Base-by-base conservation (phyloP, 768 basidiomycete species). In the Basidioascus undulatus region DNA sequence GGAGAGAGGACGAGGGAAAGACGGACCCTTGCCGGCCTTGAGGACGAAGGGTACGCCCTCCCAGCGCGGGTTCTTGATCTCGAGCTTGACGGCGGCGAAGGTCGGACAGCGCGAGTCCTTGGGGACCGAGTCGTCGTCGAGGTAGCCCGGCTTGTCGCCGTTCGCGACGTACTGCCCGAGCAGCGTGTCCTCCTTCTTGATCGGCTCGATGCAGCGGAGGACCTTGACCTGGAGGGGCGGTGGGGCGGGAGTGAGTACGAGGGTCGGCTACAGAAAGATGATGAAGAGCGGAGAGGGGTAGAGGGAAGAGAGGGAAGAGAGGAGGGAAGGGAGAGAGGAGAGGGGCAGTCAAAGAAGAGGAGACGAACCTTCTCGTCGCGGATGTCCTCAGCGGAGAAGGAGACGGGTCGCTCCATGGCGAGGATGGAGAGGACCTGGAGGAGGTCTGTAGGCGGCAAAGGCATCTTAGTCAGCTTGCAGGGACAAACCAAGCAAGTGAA, bases 31-130 rank as follows among this genome's bases (percentile, higher is more conserved):
- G 39, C 89, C 89, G 19, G 89, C 92, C 62, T 87, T 94, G 49
- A 98, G 66, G 53, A 96, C 84, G 64, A 96, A 98, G 0, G 89
- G 92, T 5, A 98, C 89, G 43, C 89, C 89, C 58, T 96, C 89
- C 89, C 89, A 98, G 45, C 92, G 66, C 1, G 82, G 84, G 57
- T 84, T 92, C 62, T 92, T 68, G 58, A 98, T 82, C 72, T 72
- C 78, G 19, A 96, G 66, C 11, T 77, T 78, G 37, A 74, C 72
- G 6, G 83, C 83, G 36, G 89, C 87, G 53, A 74, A 98, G 5
- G 89, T 98, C 6, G 92, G 89, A 62, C 86, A 92, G 32, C 72
- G 69, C 19, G 87, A 94, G 54, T 71, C 71, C 55, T 70, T 83
- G 28, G 89, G 89, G 20, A 96, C 89, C 2, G 83, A 94, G 23